Conservation (phyloP, 495 filamentous ascomycete species). For the Talaromyces adpressus region DNA sequence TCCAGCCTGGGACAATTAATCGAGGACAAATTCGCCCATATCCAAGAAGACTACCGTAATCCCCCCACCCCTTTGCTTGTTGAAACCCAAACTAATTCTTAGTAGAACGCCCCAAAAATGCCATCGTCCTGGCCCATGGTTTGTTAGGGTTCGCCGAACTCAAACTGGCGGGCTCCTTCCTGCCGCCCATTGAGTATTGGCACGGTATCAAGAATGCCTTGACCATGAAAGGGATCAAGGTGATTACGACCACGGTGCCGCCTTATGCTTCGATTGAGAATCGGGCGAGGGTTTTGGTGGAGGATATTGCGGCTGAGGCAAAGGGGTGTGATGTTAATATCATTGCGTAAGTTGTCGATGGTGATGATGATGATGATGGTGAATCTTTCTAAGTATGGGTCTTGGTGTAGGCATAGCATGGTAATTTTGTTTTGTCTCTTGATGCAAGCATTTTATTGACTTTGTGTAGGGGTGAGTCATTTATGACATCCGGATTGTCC, state of each 20-base stretch:
- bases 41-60: conserved; percentile 65
- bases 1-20: conserved; percentile 61
- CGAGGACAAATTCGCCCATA: conserved; percentile 65
- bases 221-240: conserved; percentile 60
- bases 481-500: not conserved
- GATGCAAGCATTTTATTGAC: conserved; percentile 1
- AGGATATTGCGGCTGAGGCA: conserved; percentile 58
- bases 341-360: conserved; percentile 61
- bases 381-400: conserved; percentile 9
- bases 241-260: conserved; percentile 76
- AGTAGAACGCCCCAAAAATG: conserved; percentile 56
- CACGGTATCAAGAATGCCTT: conserved; percentile 80
- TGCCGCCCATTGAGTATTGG: conserved; percentile 87
- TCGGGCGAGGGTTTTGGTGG: conserved; percentile 58
- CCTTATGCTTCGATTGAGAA: conserved; percentile 72
- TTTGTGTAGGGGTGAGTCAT: conserved; percentile 36
- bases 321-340: conserved; percentile 76
- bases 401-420: conserved; percentile 58
- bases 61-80: not conserved
- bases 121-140: conserved; percentile 82
- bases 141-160: conserved; percentile 87
- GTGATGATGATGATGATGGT: not conserved
- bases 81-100: not conserved
- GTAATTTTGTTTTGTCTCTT: conserved; percentile 31
- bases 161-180: conserved; percentile 56